Evolutionary conservation across 306 rosid species (phyloP).

Genomic region (Arachis hypogaea): DNA sequence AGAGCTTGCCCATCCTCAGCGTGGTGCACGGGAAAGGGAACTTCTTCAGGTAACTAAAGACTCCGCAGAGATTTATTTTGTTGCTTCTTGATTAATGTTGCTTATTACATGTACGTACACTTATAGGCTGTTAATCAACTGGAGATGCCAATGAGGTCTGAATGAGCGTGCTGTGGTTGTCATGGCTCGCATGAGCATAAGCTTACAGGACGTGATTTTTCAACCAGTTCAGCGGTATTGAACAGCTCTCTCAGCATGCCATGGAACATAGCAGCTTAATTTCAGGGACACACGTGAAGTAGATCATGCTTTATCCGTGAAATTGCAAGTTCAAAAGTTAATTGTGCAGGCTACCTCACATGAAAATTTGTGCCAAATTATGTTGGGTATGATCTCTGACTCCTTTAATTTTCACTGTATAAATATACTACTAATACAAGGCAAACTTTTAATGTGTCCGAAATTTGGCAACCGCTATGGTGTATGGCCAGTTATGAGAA

Average conservation of each 20-base stretch:
- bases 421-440: not conserved
- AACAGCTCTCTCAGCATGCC: conserved; percentile 61
- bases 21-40: conserved; percentile 97
- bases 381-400: conserved; percentile 75
- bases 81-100: conserved; percentile 37
- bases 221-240: conserved; percentile 63
- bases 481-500: conserved; percentile 1
- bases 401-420: not conserved
- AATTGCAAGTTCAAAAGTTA: conserved; percentile 89
- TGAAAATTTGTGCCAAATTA: conserved; percentile 96
- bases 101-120: conserved; percentile 40
- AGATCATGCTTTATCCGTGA: conserved; percentile 88
- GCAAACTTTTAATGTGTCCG: not conserved
- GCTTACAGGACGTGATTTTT: conserved; percentile 97
- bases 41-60: conserved; percentile 75
- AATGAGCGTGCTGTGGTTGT: conserved; percentile 98
- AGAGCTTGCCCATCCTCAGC: conserved; percentile 90
- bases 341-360: conserved; percentile 80
- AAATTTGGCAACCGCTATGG: not conserved
- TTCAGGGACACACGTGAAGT: conserved; percentile 85
- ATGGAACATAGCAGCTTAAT: conserved; percentile 71
- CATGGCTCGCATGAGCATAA: conserved; percentile 95
- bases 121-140: conserved; percentile 90
- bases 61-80: conserved; percentile 18
- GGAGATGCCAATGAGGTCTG: conserved; percentile 99